Conservation (phyloP, 345 rosid species). For the Lumnitzera littorea region DNA sequence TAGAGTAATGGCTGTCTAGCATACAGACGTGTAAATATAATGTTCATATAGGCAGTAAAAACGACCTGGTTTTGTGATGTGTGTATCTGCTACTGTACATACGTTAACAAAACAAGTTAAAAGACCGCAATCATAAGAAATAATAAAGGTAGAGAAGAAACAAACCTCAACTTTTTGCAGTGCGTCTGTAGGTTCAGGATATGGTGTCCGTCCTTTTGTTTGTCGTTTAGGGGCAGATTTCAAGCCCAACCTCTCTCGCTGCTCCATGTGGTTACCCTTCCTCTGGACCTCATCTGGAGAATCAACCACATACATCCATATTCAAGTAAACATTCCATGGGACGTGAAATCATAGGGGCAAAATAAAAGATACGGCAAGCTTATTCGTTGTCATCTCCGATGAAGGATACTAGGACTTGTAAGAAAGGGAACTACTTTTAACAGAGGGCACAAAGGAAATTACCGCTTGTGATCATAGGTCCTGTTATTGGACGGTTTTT, state of each 20-base stretch:
- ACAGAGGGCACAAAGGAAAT: neutral
- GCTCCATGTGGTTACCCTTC: slow-evolving; percentile 60
- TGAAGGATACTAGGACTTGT: neutral
- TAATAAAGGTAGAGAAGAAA: neutral
- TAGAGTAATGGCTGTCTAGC: too few relatives aligned
- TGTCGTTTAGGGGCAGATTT: slow-evolving; percentile 39
- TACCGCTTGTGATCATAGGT: slow-evolving; percentile 63
- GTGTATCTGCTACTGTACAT: too few relatives aligned
- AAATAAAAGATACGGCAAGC: too few relatives aligned
- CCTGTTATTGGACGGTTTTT: slow-evolving; percentile 63
- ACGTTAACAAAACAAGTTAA: too few relatives aligned
- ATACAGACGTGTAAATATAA: too few relatives aligned
- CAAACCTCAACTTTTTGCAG: slow-evolving; percentile 81
- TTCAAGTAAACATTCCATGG: too few relatives aligned
- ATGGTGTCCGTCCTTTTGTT: slow-evolving; percentile 30
- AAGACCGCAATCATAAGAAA: neutral
- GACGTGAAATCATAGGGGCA: too few relatives aligned
- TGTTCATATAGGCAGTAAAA: too few relatives aligned
- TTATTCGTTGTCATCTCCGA: neutral
- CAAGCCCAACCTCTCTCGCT: slow-evolving; percentile 81
- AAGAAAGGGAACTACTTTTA: neutral
- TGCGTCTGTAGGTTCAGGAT: slow-evolving; percentile 55
- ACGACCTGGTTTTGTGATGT: too few relatives aligned
- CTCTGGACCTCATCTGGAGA: slow-evolving; percentile 47
- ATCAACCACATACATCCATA: slow-evolving; percentile 9